Evolutionary conservation across 2,329 filamentous ascomycete species (phyloP).

Genomic region (Aspergillus jensenii): DNA sequence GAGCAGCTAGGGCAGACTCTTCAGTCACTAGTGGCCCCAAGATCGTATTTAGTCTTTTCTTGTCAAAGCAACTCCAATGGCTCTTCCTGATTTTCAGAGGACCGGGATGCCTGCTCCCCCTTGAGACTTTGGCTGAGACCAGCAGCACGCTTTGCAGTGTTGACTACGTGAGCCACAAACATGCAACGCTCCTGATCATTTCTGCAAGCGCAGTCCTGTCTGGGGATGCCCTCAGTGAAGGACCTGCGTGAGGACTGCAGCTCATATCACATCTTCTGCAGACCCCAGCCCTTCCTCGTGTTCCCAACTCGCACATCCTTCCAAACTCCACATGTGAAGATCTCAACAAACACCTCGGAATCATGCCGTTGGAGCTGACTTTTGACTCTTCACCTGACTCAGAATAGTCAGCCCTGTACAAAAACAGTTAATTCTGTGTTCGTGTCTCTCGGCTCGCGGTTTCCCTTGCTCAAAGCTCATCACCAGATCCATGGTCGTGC

Average conservation of each 20-base stretch:
- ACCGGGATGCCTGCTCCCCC: background rate
- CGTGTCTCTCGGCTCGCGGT: background rate
- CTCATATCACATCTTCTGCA: too few relatives aligned
- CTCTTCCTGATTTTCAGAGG: background rate
- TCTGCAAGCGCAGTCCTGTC: background rate
- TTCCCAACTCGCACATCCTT: background rate
- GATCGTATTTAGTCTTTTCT: constrained; percentile 2
- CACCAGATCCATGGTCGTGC: background rate
- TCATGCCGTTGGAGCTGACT: too few relatives aligned
- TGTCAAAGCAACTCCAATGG: background rate
- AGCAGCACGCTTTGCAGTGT: background rate
- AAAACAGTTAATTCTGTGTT: background rate
- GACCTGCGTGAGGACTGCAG: too few relatives aligned
- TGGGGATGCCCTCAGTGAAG: background rate
- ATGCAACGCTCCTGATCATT: background rate
- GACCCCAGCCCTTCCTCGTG: background rate
- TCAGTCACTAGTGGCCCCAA: background rate
- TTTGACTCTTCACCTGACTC: background rate
- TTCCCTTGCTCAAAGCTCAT: background rate
- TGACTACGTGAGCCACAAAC: background rate
- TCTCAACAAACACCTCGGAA: background rate
- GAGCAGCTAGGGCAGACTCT: background rate
- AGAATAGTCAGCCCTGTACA: background rate
- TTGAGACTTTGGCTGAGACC: background rate
- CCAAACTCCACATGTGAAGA: background rate